Base-by-base conservation (phyloP, 768 basidiomycete genomes). In the Lactarius evosmus region DNA sequence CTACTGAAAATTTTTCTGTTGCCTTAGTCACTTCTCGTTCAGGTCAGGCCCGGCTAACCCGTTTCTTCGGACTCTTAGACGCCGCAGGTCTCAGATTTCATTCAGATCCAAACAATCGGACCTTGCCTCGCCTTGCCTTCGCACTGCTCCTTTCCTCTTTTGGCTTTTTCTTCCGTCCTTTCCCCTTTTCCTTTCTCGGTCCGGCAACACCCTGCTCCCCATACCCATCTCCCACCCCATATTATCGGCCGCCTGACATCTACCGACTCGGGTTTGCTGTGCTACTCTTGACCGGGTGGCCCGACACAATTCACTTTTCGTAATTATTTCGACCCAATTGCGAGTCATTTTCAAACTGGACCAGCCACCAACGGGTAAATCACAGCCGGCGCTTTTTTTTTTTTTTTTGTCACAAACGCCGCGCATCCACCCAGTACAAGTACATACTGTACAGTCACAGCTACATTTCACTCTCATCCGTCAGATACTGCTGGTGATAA, bases 51-150 rank as follows among this genome's bases (percentile, higher is more conserved):
- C 51, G 51, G 30, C 51, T 29, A 29, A 7, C 29, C 57, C 62
- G 51, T 46, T 49, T 14, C n/a, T 55, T 57, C 51, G 58, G 19
- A 19, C 50, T 19, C 56, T 4, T 53, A 44, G 34, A 40, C 56
- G 50, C 62, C 44, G 55, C 38, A 41, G 2, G 6, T 7, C 32
- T 19, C n/a, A 63, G 61, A 62, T 62, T 62, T 6, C 44, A 25
- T 14, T 44, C 30, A 44, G 56, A 63, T 63, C 30, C 11, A 53
- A 63, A 52, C 50, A 46, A 34, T 54, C 63, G 63, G 63, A 59
- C n/a, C 58, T 55, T 63, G 17, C 54, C 61, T 44, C 40, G 56
- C 17, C 4, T n/a, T n/a, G 46, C 46, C 38, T 40, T 49, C 22
- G 33, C 57, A 58, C 44, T 27, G 22, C 56, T 34, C 27, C 19